A percentile compares a stretch with the other conserved stretches of the same genome.
phyloP scores from a whole-genome alignment of 768 basidiomycete genomes.

The Termitomyces sp. region DNA sequence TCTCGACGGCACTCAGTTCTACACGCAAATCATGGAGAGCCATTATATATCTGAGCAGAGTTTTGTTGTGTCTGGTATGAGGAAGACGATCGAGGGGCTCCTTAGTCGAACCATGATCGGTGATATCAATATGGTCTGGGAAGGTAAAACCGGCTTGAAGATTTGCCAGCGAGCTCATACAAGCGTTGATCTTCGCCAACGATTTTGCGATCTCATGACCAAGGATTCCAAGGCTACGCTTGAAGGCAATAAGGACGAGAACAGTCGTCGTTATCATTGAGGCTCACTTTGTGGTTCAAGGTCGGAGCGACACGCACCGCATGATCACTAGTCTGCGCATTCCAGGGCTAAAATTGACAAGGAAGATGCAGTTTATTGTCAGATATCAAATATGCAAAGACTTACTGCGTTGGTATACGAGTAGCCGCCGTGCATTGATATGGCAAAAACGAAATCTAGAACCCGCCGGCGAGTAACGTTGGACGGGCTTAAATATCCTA shows the following conservation, averaged over 20 bases:
- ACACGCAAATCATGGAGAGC: not conserved
- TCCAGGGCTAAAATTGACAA: not conserved
- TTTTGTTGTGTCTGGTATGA: constrained; percentile 1
- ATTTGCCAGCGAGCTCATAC: not conserved
- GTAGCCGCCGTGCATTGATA: not conserved
- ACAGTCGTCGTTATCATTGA: no score
- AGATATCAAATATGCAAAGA: not conserved
- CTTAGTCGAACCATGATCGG: not conserved
- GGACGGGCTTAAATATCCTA: not conserved
- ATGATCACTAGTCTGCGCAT: not conserved
- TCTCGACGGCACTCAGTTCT: not conserved
- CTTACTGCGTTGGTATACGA: not conserved
- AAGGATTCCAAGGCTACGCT: not conserved
- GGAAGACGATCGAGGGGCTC: not conserved
- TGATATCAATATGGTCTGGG: constrained; percentile 1
- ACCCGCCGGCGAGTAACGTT: not conserved
- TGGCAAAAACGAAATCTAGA: not conserved
- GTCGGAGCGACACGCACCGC: not conserved
- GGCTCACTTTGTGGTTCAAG: constrained; percentile 2
- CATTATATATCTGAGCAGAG: not conserved
- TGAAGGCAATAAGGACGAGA: not conserved
- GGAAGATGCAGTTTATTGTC: not conserved
- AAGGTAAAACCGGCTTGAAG: constrained; percentile 2
- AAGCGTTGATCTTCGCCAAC: not conserved
- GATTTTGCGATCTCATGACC: not conserved